Conservation (phyloP, 495 filamentous ascomycete species). For the Apodospora peruviana region DNA sequence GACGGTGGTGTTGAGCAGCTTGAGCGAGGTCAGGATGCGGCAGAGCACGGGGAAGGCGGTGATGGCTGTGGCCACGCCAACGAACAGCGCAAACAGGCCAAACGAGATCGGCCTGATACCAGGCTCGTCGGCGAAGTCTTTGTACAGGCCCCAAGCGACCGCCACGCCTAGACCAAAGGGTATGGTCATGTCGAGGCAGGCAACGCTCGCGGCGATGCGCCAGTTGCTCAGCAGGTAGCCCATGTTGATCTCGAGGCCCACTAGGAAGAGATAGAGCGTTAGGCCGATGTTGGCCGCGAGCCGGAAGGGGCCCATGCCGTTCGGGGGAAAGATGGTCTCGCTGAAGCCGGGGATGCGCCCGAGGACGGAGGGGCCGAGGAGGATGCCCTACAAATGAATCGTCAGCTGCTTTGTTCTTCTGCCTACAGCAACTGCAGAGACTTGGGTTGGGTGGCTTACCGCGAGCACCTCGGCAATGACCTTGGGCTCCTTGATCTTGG, state of each 20-base stretch:
- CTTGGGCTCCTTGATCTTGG: conserved; percentile 76
- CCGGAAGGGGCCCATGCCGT: conserved; percentile 63
- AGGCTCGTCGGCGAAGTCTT: conserved; percentile 66
- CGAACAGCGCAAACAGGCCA: conserved; percentile 79
- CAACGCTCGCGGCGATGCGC: conserved; percentile 73
- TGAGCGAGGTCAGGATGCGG: conserved; percentile 85
- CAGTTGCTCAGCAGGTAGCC: conserved; percentile 77
- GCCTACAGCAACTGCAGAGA: neutral
- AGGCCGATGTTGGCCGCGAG: conserved; percentile 83
- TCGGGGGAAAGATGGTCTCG: conserved; percentile 63
- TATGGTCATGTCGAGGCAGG: conserved; percentile 71
- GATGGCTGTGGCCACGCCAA: conserved; percentile 89
- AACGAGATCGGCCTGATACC: conserved; percentile 64
- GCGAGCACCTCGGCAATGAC: conserved; percentile 93
- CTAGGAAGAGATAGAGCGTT: conserved; percentile 81
- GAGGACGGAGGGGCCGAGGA: conserved; percentile 80
- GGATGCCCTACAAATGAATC: conserved; percentile 57
- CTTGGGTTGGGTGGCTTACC: neutral
- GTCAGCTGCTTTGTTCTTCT: too few species aligned
- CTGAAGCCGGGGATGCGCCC: conserved; percentile 76
- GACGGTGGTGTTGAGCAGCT: conserved; percentile 74
- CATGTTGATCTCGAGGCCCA: conserved; percentile 85
- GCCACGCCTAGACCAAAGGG: conserved; percentile 62
- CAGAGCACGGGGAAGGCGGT: conserved; percentile 95
- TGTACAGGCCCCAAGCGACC: conserved; percentile 81